Conservation (phyloP, 345 rosid species). For the Gossypium thurberi region DNA sequence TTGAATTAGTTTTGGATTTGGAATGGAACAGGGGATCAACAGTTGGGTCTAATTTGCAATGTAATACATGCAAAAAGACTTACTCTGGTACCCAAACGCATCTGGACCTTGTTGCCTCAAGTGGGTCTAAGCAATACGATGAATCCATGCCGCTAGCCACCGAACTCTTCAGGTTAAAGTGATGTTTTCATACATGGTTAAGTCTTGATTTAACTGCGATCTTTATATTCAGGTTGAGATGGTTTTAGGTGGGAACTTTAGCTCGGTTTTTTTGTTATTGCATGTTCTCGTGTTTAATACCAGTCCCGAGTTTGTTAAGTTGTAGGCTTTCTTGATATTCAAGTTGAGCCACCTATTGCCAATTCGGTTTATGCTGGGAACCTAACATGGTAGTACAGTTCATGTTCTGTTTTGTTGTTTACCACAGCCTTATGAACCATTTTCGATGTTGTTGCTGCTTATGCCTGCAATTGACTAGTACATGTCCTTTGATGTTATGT, state of each 20-base stretch:
- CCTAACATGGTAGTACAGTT: not conserved
- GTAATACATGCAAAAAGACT: slow-evolving; percentile 57
- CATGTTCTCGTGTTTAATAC: not conserved
- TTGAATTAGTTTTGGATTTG: slow-evolving; percentile 7
- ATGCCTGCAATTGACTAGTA: not conserved
- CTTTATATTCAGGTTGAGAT: not conserved
- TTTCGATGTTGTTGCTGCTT: not conserved
- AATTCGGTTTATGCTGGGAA: not conserved
- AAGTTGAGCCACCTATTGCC: not conserved
- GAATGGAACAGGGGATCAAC: slow-evolving; percentile 36
- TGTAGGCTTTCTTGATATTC: not conserved
- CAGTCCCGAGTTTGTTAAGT: not conserved
- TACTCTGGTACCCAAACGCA: slow-evolving; percentile 52
- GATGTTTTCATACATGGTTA: not conserved
- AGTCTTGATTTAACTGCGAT: not conserved
- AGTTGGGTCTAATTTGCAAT: slow-evolving; percentile 39
- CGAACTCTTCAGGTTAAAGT: slow-evolving; percentile 44
- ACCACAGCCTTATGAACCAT: not conserved
- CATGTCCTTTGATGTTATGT: not conserved
- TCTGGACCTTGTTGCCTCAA: slow-evolving; percentile 55
- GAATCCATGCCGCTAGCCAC: slow-evolving; percentile 54
- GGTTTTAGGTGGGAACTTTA: not conserved
- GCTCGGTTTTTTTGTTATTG: not conserved
- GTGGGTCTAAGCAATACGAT: slow-evolving; percentile 43
- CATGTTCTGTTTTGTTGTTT: not conserved